phyloP scores from a whole-genome alignment of 768 basidiomycete genomes.

The Boletellus sp. region DNA sequence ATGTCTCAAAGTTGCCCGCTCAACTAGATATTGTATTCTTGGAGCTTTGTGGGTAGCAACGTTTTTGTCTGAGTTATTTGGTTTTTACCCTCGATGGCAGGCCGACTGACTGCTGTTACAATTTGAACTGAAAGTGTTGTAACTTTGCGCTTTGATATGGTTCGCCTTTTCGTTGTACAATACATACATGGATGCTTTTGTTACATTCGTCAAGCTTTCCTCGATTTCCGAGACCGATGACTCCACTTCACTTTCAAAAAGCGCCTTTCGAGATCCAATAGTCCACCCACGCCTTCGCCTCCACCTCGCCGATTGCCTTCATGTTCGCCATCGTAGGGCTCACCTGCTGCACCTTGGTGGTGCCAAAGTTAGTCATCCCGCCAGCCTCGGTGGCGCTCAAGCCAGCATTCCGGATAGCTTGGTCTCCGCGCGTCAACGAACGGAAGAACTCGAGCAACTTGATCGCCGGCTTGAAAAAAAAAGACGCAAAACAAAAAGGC shows the following conservation, averaged over 20 bases:
- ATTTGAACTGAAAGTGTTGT: not conserved
- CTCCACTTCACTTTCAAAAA: slow-evolving; percentile 4
- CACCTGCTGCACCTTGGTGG: slow-evolving; percentile 7
- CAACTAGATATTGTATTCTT: not conserved
- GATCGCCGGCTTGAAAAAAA: slow-evolving; percentile 26
- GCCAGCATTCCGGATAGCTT: not conserved
- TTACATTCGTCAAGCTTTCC: too few species aligned
- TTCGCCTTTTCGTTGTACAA: not conserved
- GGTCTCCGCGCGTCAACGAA: slow-evolving; percentile 17
- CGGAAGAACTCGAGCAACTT: slow-evolving; percentile 36
- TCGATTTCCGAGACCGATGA: too few species aligned
- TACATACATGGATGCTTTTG: too few species aligned
- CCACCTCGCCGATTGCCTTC: slow-evolving; percentile 21
- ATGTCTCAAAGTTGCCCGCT: not conserved
- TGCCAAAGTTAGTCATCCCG: slow-evolving; percentile 21
- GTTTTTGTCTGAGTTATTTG: not conserved
- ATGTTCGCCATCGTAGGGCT: slow-evolving; percentile 26
- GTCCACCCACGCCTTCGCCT: slow-evolving; percentile 23
- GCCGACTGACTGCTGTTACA: not conserved
- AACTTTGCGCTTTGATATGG: not conserved
- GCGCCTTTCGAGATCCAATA: slow-evolving; percentile 24
- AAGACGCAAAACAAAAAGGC: not conserved
- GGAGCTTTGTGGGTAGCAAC: not conserved
- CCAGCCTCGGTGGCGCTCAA: slow-evolving; percentile 10
- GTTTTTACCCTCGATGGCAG: not conserved